Evolutionary conservation across 306 rosid species (phyloP), one percentile per base, ranked within the genome.

Genomic region (Corylus heterophylla): DNA sequence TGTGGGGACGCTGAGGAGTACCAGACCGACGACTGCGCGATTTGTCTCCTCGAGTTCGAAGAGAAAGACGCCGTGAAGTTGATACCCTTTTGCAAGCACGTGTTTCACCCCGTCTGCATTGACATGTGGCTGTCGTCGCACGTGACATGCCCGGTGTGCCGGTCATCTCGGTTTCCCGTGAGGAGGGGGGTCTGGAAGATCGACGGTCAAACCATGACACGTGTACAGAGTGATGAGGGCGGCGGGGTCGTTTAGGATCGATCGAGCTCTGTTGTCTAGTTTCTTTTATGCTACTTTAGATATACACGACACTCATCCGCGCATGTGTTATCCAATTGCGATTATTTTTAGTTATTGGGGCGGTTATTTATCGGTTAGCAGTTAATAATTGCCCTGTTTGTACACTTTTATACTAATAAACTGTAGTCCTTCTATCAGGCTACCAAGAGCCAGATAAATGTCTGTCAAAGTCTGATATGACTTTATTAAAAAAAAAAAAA

Each of bases 121-220:
- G 89, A 91, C 83, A 62, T 70, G 79, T 91, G 96, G 96, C 87
- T 91, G 0, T 13, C 18, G 6, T 25, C 74, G 47, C 91, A 86
- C 74, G 83, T 86, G 85, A 78, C 88, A 0, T 87, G 96, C 48
- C 96, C 93, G 1, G 69, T 89, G 20, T 89, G 93, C 82, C 79
- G 89, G 58, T 86, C 89, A 8, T 52, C 66, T 2, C 20, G 8
- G 17, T 12, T 84, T 0, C 62, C 59, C 5, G 45, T 12, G 80
- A 22, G 11, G 45, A 67, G 25, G 45, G 50, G 10, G 25, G 25
- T 35, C 16, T 31, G 35, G 25, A 55, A n/a, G 76, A 80, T 63
- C 77, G 5, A 78, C 50, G 83, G 85, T 44, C 42, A 13, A 52
- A 56, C 64, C 22, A 12, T 6, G 75, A 31, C 8, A 20, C 11